Conservation (phyloP, 495 filamentous ascomycete species). For the Terfezia claveryi region DNA sequence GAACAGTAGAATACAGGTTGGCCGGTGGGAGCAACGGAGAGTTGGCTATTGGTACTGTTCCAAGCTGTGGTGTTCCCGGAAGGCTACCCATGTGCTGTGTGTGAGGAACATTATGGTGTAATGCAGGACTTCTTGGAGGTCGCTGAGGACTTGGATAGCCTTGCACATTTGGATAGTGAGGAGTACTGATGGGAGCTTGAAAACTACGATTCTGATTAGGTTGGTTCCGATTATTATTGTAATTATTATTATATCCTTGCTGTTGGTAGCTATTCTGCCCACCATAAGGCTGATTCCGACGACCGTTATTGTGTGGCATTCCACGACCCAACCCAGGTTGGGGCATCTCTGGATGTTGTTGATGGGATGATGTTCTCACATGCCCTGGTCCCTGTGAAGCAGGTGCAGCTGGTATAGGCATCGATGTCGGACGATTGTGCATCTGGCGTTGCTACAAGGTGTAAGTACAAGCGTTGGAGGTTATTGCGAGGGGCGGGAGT, state of each 20-base stretch:
- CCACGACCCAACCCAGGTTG: not conserved
- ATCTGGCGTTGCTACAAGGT: not conserved
- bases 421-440: not conserved
- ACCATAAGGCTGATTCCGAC: not conserved
- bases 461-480: not conserved
- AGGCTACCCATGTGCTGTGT: not conserved
- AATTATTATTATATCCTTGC: not conserved
- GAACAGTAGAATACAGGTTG: not conserved
- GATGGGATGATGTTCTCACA: not conserved
- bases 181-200: too few species aligned
- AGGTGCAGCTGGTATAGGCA: not conserved
- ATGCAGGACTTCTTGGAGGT: not conserved
- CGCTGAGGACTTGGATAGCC: not conserved
- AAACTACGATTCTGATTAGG: too few species aligned
- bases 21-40: not conserved
- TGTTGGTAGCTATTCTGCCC: not conserved
- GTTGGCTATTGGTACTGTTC: not conserved
- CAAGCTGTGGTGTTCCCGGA: not conserved
- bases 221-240: not conserved
- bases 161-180: not conserved
- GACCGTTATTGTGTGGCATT: not conserved
- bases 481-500: not conserved
- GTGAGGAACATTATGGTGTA: not conserved
- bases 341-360: not conserved
- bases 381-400: not conserved